These are phyloP conservation scores for Mycena rebaudengoi DNA, from an alignment of 768 basidiomycete genomes.

Conservation along the genomic window DNA sequence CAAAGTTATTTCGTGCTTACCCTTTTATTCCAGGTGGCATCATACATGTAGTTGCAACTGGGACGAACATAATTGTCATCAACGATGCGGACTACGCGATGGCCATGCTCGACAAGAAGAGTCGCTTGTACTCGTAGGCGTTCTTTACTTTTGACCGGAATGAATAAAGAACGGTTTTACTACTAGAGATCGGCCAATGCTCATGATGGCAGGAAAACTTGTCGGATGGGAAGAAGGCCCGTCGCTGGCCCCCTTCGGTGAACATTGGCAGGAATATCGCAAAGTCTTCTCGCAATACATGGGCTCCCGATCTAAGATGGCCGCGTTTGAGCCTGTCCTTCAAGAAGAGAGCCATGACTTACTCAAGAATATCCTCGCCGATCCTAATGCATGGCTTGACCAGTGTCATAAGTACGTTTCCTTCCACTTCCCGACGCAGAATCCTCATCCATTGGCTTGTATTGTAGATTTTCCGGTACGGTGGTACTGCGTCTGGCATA, in stretches of 20 bases:
- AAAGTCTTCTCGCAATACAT: neutral
- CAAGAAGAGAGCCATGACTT: no score
- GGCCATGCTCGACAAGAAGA: constrained; percentile 50
- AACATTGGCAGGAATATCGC: no score
- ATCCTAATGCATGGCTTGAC: neutral
- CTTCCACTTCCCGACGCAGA: no score
- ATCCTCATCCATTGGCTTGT: neutral
- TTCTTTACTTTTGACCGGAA: no score
- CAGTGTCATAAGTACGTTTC: neutral
- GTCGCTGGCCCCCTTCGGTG: no score
- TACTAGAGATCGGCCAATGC: constrained; percentile 46
- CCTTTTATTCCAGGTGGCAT: neutral
- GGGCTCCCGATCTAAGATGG: neutral
- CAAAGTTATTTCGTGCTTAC: no score
- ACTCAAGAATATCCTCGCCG: no score
- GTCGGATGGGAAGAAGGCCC: constrained; percentile 1
- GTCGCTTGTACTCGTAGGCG: constrained; percentile 45
- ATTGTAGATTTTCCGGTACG: neutral
- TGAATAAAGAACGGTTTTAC: no score
- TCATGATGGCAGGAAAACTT: constrained; percentile 17
- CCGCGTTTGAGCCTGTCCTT: no score
- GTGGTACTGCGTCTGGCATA: neutral
- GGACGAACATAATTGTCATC: constrained; percentile 36
- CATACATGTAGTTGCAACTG: neutral
- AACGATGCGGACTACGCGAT: constrained; percentile 36